Evolutionary conservation across 2,329 filamentous ascomycete species (phyloP), one percentile per base, ranked within the genome.

Genomic region (Aureobasidium sp.): DNA sequence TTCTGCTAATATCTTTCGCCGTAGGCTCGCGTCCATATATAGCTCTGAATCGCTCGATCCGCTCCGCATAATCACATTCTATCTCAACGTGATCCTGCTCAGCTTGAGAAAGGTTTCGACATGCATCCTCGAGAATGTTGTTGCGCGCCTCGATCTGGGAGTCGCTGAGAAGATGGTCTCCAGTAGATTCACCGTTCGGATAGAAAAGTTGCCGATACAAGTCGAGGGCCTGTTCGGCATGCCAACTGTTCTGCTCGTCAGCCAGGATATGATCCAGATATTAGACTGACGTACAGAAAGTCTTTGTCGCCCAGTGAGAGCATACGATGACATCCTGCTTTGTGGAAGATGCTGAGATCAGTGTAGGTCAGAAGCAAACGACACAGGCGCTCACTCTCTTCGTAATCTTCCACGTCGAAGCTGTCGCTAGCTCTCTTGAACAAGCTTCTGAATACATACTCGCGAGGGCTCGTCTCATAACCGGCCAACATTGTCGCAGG

Each of bases 301-400:
- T 60, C n/a, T 2, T 20, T n/a, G 34, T 60, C 36, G 5, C 57
- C 57, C 2, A 60, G 47, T 5, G 46, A 50, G 1, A 60, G 57
- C 1, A 60, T 60, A 32, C 44, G 44, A 44, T 60, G 57, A 34
- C 57, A 60, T 13, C 57, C 57, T 41, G 57, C 57, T 26, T 60
- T 41, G 24, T 60, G 57, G 26, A 41, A 60, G 10, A 7, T 46
- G 37, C 57, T 51, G n/a, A 60, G 44, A 17, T 60, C 57, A 32
- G 46, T 24, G 15, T 60, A 60, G 24, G 34, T 41, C 10, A 60
- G 13, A 6, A 60, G 57, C 7, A 60, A 17, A 36, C 20, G 57
- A 36, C 57, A 60, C 2, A 60, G 34, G 7, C 57, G 34, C 17
- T 60, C 57, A 46, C 44, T 51, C 6, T 60, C 57, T 29, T 24